Base-by-base conservation (phyloP, 148 eudicot genomes). In the Rhododendron henanense region DNA sequence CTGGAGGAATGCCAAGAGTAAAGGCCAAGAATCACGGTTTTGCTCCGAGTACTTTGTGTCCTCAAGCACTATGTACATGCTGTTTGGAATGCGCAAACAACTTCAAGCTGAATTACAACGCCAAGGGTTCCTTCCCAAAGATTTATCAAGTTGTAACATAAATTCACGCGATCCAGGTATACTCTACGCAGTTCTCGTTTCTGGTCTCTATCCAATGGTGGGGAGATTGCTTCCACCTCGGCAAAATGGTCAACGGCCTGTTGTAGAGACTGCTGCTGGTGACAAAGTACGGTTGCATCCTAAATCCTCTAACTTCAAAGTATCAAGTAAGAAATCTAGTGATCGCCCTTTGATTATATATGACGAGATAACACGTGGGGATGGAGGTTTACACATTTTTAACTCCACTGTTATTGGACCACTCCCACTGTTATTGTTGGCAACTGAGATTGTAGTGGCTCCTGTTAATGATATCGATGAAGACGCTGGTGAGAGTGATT, bases 191-290 rank as follows among this genome's bases (percentile, higher is more conserved):
- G 93, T 97, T 74, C 88, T 97, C 75, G 91, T 95, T 78, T 93
- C 98, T 75, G 98, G 99, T 83, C 86, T 97, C 47, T 95, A 97
- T 90, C 99, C 99, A 6, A 94, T 88, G 96, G 94, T 95, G 79
- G 99, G 98, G 83, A 93, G 90, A 88, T 79, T 95, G 85, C 86
- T 84, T 85, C 90, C 91, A 39, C 90, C 88, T 50, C 45, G 13
- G 28, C 88, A 80, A 79, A 81, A 45, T 23, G 88, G 86, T 63
- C 92, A 85, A 86, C 87, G 91, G 79, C 28, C 87, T 71, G 33
- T 86, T 11, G 90, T 97, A 59, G 96, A 94, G 90, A 95, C 94
- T 81, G 88, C 91, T 33, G 84, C 83, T 79, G 92, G 96, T 45
- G 91, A 92, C 61, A 94, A 90, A 88, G 98, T 94, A 81, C 63